phyloP scores from a whole-genome alignment of 495 filamentous ascomycete genomes.

The Lasiosphaeris hirsuta region DNA sequence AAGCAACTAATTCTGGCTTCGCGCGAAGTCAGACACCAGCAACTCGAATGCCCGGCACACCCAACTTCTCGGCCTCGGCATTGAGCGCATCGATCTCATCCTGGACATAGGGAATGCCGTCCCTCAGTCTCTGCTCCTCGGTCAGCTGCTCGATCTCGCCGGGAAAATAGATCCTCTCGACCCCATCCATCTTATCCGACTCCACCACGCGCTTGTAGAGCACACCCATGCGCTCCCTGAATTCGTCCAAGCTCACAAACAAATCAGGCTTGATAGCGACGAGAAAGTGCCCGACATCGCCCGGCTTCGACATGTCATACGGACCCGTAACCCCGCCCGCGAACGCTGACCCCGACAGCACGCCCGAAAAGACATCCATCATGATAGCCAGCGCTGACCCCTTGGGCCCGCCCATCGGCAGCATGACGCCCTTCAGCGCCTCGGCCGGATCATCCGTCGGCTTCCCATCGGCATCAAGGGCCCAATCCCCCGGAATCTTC shows the following conservation, averaged over 20 bases:
- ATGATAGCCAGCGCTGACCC: conserved; percentile 69
- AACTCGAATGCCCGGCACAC: conserved; percentile 20
- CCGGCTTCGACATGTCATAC: conserved; percentile 64
- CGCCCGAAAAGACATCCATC: conserved; percentile 84
- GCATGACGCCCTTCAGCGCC: conserved; percentile 69
- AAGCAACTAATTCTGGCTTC: too few relatives aligned
- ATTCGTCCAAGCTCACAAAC: conserved; percentile 68
- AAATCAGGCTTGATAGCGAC: conserved; percentile 73
- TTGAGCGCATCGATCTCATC: conserved; percentile 66
- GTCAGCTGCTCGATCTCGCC: conserved; percentile 71
- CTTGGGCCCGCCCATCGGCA: conserved; percentile 78
- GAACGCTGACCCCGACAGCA: conserved; percentile 65
- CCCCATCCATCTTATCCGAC: conserved; percentile 62
- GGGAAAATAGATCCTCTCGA: conserved; percentile 76
- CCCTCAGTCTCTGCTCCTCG: conserved; percentile 49
- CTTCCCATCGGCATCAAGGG: conserved; percentile 66
- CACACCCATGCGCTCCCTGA: conserved; percentile 65
- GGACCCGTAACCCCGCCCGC: conserved; percentile 69
- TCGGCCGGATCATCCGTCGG: conserved; percentile 62
- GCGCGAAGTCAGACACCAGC: too few relatives aligned
- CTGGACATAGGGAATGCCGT: conserved; percentile 64
- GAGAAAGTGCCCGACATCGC: conserved; percentile 74
- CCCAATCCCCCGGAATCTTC: conserved; percentile 72
- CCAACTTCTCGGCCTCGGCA: conserved; percentile 58
- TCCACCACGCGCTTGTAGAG: conserved; percentile 62